Percentiles rank a stretch among this genome's conserved stretches.
phyloP scores from a whole-genome alignment of 2,329 filamentous ascomycete genomes.

The Esteya vermicola region DNA sequence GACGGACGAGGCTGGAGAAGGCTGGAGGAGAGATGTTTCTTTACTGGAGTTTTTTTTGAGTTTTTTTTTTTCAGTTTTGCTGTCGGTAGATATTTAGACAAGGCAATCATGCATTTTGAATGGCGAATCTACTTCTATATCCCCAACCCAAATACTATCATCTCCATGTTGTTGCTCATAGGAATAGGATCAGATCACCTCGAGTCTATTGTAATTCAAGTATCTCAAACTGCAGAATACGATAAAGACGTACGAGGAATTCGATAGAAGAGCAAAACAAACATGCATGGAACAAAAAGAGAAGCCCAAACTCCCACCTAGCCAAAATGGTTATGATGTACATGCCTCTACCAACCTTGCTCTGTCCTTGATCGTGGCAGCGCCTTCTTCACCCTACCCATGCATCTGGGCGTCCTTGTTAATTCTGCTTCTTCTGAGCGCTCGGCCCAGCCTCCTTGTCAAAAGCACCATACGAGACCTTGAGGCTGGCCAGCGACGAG shows the following conservation, averaged over 20 bases:
- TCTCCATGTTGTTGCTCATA: no score
- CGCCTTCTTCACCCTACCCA: background rate
- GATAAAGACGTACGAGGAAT: background rate
- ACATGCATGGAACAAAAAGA: background rate
- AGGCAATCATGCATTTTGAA: no score
- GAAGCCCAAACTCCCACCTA: conserved; percentile 1
- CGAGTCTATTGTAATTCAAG: background rate
- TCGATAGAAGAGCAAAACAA: background rate
- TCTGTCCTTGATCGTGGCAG: no score
- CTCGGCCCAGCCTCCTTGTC: conserved; percentile 91
- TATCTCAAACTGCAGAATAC: background rate
- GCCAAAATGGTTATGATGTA: background rate
- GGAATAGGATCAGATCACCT: no score
- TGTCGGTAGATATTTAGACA: no score
- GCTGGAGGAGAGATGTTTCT: background rate
- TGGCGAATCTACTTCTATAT: background rate
- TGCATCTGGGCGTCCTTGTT: background rate
- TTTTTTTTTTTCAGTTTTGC: no score
- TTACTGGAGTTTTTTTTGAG: background rate
- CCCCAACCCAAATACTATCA: background rate
- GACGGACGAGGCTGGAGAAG: conserved; percentile 9
- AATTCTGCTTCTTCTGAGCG: conserved; percentile 68
- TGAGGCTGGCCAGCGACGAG: conserved; percentile 59
- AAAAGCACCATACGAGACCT: conserved; percentile 89
- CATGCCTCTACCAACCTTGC: background rate